Base-by-base conservation (phyloP, 2,329 filamentous ascomycete genomes). In the Tolypocladium paradoxum region DNA sequence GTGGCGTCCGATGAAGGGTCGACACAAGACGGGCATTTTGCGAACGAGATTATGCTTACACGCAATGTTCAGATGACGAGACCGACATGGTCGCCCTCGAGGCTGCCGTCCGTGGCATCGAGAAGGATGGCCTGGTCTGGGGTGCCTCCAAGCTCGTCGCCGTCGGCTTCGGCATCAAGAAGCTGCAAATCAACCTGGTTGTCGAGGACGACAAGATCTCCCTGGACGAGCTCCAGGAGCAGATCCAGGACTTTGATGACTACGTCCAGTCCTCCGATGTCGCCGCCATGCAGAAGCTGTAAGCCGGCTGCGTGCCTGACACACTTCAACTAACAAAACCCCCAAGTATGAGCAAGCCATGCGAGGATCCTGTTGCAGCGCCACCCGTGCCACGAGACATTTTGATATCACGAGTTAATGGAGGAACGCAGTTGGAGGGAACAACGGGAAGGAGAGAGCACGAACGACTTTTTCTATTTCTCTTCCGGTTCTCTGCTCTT, bases 181-280 rank as follows among this genome's bases (percentile, higher is more conserved):
- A 97, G 84, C 85, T 99, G 60, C 92, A 97, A 83, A 95, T 99
- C 80, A 97, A 89, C 85, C 76, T 97, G 64, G 90, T 97, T 65
- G 78, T 97, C 61, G 93, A 97, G 81, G 93, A 99, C 71, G 92
- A 97, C 62, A 96, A 96, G 83, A 73, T 99, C 69, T 91, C 88
- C 62, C 72, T 88, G 60, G 82, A 86, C 64, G 92, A 96, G 58
- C 85, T 99, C 63, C 83, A 96, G 81, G 84, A 89, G 70, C 67
- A 88, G 78, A 95, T 97, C 66, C 58, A 70, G 68, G 88, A 82
- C 62, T 82, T 91, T 65, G 93, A 97, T 79, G 93, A 99, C 72
- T 87, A 89, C 73, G 90, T 99, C 69, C 93, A 99, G 84, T 96
- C 90, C 64, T 85, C 87, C 65, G 93, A 97, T 73, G 72, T 96